Percentiles rank a stretch among this genome's conserved stretches.
Conservation (phyloP, 2,329 filamentous ascomycete genomes). For the Aspergillus felis region DNA sequence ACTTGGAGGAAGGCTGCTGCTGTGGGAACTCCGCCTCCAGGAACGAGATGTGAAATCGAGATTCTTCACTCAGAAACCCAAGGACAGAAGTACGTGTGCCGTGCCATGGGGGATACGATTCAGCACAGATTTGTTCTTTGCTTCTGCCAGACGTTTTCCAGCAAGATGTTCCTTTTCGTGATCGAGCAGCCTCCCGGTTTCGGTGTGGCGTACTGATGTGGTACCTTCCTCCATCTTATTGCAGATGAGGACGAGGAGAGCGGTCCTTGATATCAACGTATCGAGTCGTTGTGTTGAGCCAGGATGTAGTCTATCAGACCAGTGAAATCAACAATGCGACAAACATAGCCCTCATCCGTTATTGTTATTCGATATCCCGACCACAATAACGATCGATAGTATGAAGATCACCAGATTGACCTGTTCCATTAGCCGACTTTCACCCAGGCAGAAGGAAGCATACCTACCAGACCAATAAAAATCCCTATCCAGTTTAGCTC, state of each 20-base stretch:
- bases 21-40: constrained; percentile 15
- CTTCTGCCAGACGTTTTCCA: background rate
- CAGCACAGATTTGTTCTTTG: constrained; percentile 12
- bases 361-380: background rate
- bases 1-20: constrained; percentile 15
- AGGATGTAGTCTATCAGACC: background rate
- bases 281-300: background rate
- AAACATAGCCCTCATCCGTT: background rate
- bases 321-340: background rate
- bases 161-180: constrained; percentile 42
- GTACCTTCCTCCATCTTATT: background rate
- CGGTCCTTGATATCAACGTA: background rate
- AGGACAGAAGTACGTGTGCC: constrained; percentile 19
- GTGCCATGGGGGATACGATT: constrained; percentile 17
- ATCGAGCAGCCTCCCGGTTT: constrained; percentile 44
- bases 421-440: background rate
- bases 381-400: background rate
- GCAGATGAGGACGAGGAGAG: background rate
- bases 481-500: constrained; percentile 51
- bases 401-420: background rate
- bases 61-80: constrained; percentile 16
- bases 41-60: constrained; percentile 11
- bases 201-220: constrained; percentile 18
- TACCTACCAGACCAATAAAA: constrained; percentile 48
- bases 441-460: background rate